Percentiles rank a stretch among this genome's conserved stretches.
Evolutionary conservation across 148 eudicot genomes (phyloP).

Genomic region (Hydrangea macrophylla): DNA sequence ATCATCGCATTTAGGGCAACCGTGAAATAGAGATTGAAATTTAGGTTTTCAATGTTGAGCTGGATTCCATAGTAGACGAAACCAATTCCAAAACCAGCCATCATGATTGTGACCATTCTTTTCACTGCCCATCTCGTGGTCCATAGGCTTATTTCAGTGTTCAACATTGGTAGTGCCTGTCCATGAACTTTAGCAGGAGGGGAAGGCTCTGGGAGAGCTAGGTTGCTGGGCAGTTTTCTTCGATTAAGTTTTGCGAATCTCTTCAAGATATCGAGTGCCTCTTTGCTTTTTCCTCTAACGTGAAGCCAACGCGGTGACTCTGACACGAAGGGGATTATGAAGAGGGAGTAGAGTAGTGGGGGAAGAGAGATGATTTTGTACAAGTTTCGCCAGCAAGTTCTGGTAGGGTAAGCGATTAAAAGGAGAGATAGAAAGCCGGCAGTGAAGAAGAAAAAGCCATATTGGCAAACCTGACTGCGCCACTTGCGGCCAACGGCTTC

Average conservation of each 20-base stretch:
- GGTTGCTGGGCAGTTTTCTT: conserved; percentile 18
- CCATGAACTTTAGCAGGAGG: too few species aligned
- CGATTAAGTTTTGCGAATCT: conserved; percentile 24
- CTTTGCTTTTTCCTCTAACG: conserved; percentile 30
- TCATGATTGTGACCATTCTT: conserved; percentile 35
- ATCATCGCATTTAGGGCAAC: conserved; percentile 39
- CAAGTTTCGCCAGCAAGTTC: conserved; percentile 40
- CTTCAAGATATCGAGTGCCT: conserved; percentile 30
- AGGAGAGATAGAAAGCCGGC: conserved; percentile 48
- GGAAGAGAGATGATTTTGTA: conserved; percentile 29
- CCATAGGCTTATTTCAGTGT: conserved; percentile 23
- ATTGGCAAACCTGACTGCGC: conserved; percentile 54
- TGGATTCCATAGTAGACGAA: conserved; percentile 53
- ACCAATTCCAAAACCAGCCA: conserved; percentile 40
- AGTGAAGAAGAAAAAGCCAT: conserved; percentile 54
- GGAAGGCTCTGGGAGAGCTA: conserved; percentile 16
- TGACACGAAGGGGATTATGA: conserved; percentile 36
- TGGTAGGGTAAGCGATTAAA: conserved; percentile 35
- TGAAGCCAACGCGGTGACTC: conserved; percentile 68
- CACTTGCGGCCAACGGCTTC: conserved; percentile 49
- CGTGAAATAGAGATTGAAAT: conserved; percentile 39
- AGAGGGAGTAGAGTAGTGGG: conserved; percentile 28
- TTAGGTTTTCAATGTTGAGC: conserved; percentile 44
- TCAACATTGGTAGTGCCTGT: too few species aligned
- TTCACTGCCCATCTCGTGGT: conserved; percentile 39